Evolutionary conservation across 768 basidiomycete species (phyloP), one percentile per base, ranked within the genome.

Genomic region (Collybiopsis confluens): DNA sequence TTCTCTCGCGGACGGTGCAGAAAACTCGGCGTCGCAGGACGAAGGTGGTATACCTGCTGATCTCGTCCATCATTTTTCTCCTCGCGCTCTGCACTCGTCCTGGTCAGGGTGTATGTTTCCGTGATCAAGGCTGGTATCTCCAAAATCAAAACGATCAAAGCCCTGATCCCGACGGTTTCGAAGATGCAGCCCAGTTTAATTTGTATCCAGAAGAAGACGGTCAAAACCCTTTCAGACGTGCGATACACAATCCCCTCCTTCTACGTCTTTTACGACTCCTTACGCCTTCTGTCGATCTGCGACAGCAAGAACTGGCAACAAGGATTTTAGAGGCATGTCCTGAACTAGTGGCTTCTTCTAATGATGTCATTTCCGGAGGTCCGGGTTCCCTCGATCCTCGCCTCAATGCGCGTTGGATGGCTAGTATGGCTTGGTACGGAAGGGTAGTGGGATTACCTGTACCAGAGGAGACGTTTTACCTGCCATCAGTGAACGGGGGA

Each of bases 81-180:
- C 79, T 95, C 24, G 88, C 87, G 1, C 82, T 92, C 27, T 90
- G 88, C 60, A 88, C 90, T 0, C 82, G 81, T 23, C 89, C 91
- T 0, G 93, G 94, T 0, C 70, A 75, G 11, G 94, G 94, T 0
- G 75, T 97, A 13, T 98, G 94, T 62, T 97, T 96, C 70, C 82
- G 74, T 48, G 92, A 95, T 61, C 77, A 81, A 7, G 94, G 94
- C 2, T 98, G 94, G 94, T 98, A 97, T 60, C 83, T 83, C 3
- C 83, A 90, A 2, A 86, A 87, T 48, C 35, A 48, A 8, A 48
- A 9, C 23, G 21, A 48, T 33, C 30, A 48, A 23, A 36, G 15
- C 66, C 92, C 91, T 68, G 88, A 91, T 58, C 77, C 84, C 52
- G 75, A 81, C 24, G 85, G 78, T 20, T 61, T 73, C 40, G 70